A percentile compares a stretch with the other conserved stretches of the same genome.
These are phyloP conservation scores for Tricladium varicosporioides DNA, from an alignment of 2,329 filamentous ascomycete genomes.

Conservation along the genomic window DNA sequence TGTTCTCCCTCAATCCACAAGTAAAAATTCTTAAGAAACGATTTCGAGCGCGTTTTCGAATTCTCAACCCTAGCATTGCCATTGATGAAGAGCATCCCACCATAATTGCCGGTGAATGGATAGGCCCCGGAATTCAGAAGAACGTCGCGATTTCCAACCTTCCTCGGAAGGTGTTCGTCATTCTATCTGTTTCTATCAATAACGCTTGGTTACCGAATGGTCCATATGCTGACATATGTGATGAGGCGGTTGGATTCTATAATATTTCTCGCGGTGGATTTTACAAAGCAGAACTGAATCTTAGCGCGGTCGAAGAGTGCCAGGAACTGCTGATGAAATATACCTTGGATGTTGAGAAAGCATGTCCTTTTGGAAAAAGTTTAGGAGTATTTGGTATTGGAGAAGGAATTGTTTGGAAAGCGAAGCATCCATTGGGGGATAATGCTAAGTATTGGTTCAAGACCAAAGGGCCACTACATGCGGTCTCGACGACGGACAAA, in stretches of 20 bases:
- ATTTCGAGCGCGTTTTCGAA: conserved; percentile 6
- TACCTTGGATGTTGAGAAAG: conserved; percentile 21
- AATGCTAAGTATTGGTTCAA: conserved; percentile 27
- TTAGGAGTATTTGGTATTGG: conserved; percentile 22
- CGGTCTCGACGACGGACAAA: conserved; percentile 7
- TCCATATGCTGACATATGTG: conserved; percentile 19
- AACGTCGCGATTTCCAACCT: conserved; percentile 16
- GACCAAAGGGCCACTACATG: conserved; percentile 21
- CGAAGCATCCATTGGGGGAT: conserved; percentile 14
- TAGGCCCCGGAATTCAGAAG: conserved; percentile 24
- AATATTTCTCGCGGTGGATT: conserved; percentile 25
- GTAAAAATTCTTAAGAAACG: conserved; percentile 9
- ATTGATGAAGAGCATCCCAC: conserved; percentile 13
- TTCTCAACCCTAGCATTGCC: conserved; percentile 10
- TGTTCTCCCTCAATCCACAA: conserved; percentile 7
- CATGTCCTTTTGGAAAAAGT: conserved; percentile 26
- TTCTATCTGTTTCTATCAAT: conserved; percentile 23
- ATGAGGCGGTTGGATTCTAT: conserved; percentile 14
- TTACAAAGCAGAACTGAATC: conserved; percentile 11
- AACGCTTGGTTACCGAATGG: conserved; percentile 20
- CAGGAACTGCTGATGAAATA: conserved; percentile 10
- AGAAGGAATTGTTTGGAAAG: conserved; percentile 30
- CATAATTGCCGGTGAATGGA: conserved; percentile 28
- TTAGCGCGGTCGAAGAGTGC: not conserved
- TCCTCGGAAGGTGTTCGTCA: conserved; percentile 21